phyloP scores from a whole-genome alignment of 164 flowering plant species.

The Aristolochia contorta region DNA sequence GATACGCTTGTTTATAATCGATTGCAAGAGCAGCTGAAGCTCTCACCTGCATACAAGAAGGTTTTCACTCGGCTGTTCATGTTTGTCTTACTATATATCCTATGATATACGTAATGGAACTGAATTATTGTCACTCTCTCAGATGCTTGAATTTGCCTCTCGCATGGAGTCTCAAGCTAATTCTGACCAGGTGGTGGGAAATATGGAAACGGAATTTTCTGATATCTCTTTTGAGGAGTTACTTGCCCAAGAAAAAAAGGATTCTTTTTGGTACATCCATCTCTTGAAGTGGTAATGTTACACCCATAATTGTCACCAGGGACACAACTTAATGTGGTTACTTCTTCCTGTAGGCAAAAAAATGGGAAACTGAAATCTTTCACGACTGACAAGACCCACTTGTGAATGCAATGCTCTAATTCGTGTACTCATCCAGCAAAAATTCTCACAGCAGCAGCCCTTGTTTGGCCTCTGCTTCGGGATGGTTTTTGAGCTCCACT shows the following conservation, averaged over 20 bases:
- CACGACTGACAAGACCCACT: conserved; percentile 17
- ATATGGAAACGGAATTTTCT: conserved; percentile 29
- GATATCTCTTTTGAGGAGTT: conserved; percentile 82
- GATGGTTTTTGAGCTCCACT: too few species aligned
- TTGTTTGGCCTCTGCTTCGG: too few species aligned
- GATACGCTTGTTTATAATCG: conserved; percentile 73
- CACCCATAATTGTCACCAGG: background rate
- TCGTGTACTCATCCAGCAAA: too few species aligned
- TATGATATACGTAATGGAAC: too few species aligned
- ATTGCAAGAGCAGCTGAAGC: conserved; percentile 80
- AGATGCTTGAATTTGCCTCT: conserved; percentile 69
- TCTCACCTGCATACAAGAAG: conserved; percentile 84
- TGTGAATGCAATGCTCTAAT: too few species aligned
- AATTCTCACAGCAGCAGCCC: too few species aligned
- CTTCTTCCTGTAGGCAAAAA: conserved; percentile 45
- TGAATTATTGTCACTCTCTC: conserved; percentile 1
- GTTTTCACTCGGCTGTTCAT: conserved; percentile 20
- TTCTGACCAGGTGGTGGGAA: conserved; percentile 27
- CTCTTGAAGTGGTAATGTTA: background rate
- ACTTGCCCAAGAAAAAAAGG: conserved; percentile 78
- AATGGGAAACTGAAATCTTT: conserved; percentile 39
- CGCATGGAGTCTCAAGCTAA: conserved; percentile 49
- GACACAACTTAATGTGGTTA: background rate
- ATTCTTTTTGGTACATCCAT: conserved; percentile 53
- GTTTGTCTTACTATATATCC: too few species aligned